Base-by-base conservation (phyloP, 2,329 filamentous ascomycete species). In the Botrytis cinerea region DNA sequence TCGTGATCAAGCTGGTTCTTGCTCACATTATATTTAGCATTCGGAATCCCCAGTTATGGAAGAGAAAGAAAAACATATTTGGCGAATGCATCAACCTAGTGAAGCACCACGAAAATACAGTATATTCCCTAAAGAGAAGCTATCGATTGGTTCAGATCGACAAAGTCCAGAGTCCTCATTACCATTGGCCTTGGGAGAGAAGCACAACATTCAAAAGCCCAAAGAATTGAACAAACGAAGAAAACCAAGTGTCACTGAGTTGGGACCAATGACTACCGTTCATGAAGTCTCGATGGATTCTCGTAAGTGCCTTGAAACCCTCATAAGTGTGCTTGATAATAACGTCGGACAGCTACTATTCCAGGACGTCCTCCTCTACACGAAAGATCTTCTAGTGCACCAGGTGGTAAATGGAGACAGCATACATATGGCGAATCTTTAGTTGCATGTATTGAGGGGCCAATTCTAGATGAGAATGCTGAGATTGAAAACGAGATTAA, bases 271-370 rank as follows among this genome's bases (percentile, higher is more conserved):
- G 89, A 91, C 89, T 8, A 91, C 90, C 1, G 90, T 92, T 22
- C 89, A 91, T 76, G 90, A 92, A 79, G 82, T 87, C 67, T 81
- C 88, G 70, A 91, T 92, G 89, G 90, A 92, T 82, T 92, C 90
- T 78, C 90, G 90, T 92, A 84, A 84, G 90, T 80, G 12, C 35
- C 61, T 28, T n/a, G 14, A 54, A 40, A 32, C 67, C 7, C 12
- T 64, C 67, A 38, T 14, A 54, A 64, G 61, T 46, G 62, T 45
- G 51, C 43, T 67, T 73, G 73, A 72, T 70, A 73, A 71, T 74
- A 43, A 74, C 68, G 14, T 60, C 60, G 46, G 35, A 22, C 76
- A 91, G 90, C 90, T 75, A 92, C 90, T 43, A 91, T 92, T 76
- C 90, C 90, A 48, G 90, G 89, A 59, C 86, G 89, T 10, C 89